Evolutionary conservation across 2,329 filamentous ascomycete species (phyloP), one percentile per base, ranked within the genome.

Genomic region (Claviceps quebecensis): DNA sequence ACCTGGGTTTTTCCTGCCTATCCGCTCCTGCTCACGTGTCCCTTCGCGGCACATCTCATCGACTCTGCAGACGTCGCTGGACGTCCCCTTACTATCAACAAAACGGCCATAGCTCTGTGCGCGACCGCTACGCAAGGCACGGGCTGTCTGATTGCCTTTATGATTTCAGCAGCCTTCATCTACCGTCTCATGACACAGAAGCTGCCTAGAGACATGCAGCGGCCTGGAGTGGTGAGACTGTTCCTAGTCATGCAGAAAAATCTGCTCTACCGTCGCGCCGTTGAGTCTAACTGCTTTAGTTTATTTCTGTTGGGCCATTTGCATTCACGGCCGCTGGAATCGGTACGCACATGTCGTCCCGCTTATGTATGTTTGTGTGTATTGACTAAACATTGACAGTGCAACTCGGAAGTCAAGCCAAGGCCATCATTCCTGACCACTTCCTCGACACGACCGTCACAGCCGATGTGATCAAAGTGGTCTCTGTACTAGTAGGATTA

Each of bases 181-280:
- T 93, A 93, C 63, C 80, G 87, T 34, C 74, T 94, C 29, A 93
- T 93, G 87, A 91, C 87, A 0, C 85, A 91, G 61, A 93, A 93
- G 60, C 72, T 94, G 0, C 87, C 87, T 0, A 75, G 78, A 51
- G 87, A 91, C 60, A 81, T 77, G 43, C 75, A 87, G 19, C 78
- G 87, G 11, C 87, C 87, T 0, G 87, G 84, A 59, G 88, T 94
- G 53, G 72, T 74, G 58, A 55, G 67, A 60, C 16, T 45, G 11
- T 19, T 34, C 29, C 17, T 2, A 19, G 8, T 17, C n/a, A 22
- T 34, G 37, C 22, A 14, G 26, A 37, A 17, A 19, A 3, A 34
- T 13, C 11, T 22, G 5, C 22, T 14, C 38, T 34, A 29, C 9
- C 22, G 17, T 19, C 13, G 7, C 11, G 34, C 11, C 43, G 14